phyloP scores from a whole-genome alignment of 805 yeast genomes.

The Saccharomyces paradoxus region DNA sequence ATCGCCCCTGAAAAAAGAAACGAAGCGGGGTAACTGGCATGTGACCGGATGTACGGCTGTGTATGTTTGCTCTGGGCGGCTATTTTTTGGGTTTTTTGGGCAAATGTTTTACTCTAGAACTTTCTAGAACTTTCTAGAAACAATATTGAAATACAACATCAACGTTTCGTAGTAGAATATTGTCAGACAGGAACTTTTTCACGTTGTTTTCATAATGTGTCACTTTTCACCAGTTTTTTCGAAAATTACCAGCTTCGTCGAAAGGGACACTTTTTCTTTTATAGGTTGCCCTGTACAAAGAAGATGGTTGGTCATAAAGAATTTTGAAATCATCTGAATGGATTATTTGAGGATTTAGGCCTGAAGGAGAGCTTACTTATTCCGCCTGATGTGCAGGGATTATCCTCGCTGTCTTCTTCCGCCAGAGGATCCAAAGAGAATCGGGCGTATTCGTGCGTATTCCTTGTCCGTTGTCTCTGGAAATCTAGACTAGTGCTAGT shows the following conservation, averaged over 20 bases:
- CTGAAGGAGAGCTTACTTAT: background rate
- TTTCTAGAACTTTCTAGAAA: background rate
- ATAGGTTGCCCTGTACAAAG: background rate
- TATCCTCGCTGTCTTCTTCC: constrained; percentile 16
- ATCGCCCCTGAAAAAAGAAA: background rate
- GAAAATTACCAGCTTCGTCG: background rate
- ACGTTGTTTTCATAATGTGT: too few relatives aligned
- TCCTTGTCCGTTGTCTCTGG: constrained; percentile 4
- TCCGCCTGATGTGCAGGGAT: background rate
- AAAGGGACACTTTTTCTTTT: background rate
- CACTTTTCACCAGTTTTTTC: background rate
- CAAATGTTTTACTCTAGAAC: background rate
- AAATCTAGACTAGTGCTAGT: constrained; percentile 14
- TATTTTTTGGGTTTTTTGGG: background rate
- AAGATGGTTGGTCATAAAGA: background rate
- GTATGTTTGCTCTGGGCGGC: background rate
- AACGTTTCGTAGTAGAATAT: too few relatives aligned
- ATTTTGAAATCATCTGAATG: background rate
- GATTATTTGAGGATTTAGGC: background rate
- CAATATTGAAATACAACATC: too few relatives aligned
- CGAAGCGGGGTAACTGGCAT: background rate
- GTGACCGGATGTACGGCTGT: background rate
- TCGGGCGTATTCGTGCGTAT: constrained; percentile 6
- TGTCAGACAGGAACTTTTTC: too few relatives aligned
- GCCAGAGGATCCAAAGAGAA: constrained; percentile 20